These are phyloP conservation scores for Chaetomium cochliodes DNA, from an alignment of 495 filamentous ascomycete genomes.

Conservation along the genomic window DNA sequence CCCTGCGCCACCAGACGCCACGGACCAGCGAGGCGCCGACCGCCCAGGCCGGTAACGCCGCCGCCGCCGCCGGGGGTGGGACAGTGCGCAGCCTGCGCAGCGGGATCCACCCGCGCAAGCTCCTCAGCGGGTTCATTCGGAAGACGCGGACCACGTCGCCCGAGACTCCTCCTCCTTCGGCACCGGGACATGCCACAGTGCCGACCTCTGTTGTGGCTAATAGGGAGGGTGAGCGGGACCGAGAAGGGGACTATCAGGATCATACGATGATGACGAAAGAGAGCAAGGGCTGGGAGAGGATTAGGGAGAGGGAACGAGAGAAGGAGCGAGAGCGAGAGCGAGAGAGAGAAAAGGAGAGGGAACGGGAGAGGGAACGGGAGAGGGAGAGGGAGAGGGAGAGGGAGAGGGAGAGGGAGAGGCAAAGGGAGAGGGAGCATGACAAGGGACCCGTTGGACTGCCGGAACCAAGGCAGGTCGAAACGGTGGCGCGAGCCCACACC, in stretches of 20 bases:
- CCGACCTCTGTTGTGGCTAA: neutral
- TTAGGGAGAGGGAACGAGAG: slow-evolving; percentile 35
- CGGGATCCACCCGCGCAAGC: slow-evolving; percentile 44
- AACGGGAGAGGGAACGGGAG: slow-evolving; percentile 39
- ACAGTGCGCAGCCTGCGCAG: slow-evolving; percentile 42
- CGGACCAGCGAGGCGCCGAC: slow-evolving; percentile 35
- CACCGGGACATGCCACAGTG: slow-evolving; percentile 4
- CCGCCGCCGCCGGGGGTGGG: no score
- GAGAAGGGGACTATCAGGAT: slow-evolving; percentile 36
- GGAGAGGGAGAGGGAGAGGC: slow-evolving; percentile 35
- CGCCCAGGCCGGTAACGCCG: neutral
- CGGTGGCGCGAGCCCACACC: neutral
- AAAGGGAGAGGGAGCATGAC: slow-evolving; percentile 28
- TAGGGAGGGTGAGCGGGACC: slow-evolving; percentile 27
- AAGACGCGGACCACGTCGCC: slow-evolving; percentile 39
- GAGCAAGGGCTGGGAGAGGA: slow-evolving; percentile 19
- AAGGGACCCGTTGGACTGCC: neutral
- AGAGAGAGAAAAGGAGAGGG: slow-evolving; percentile 34
- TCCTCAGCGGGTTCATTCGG: slow-evolving; percentile 50
- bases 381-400: slow-evolving; percentile 27
- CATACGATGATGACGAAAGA: slow-evolving; percentile 1
- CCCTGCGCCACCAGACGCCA: slow-evolving; percentile 43
- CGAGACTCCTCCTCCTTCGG: slow-evolving; percentile 25
- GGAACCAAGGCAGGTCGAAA: slow-evolving; percentile 10
- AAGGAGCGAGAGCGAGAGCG: slow-evolving; percentile 21